phyloP scores from a whole-genome alignment of 148 eudicot genomes.

The Gaultheria prostrata region DNA sequence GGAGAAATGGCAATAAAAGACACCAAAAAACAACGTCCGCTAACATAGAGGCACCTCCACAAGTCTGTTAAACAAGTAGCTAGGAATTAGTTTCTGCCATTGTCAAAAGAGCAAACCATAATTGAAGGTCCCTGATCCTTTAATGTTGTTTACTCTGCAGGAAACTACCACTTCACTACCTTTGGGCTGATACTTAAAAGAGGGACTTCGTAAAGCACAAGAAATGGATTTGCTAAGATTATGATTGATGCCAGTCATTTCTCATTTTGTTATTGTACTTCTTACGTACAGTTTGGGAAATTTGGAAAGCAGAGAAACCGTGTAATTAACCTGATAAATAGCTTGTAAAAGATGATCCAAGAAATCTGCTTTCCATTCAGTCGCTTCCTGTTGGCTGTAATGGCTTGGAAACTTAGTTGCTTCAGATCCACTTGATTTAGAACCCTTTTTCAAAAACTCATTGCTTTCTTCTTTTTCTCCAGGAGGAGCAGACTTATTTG shows the following conservation, averaged over 20 bases:
- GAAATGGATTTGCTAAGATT: background rate
- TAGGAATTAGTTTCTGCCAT: constrained; percentile 1
- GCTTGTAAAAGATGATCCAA: constrained; percentile 49
- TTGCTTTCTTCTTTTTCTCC: constrained; percentile 29
- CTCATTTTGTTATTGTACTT: background rate
- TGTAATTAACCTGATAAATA: constrained; percentile 60
- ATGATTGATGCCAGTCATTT: background rate
- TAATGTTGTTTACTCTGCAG: background rate
- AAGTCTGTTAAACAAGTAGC: constrained; percentile 46
- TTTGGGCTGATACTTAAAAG: background rate
- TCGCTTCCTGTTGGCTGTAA: constrained; percentile 6
- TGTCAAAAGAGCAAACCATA: background rate
- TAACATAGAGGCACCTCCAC: constrained; percentile 74
- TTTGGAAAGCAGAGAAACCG: background rate
- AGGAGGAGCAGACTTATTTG: constrained; percentile 23
- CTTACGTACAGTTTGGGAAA: background rate
- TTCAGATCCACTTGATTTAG: constrained; percentile 8
- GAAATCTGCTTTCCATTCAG: constrained; percentile 34
- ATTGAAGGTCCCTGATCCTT: background rate
- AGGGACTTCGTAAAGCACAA: background rate
- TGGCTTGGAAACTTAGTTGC: constrained; percentile 18
- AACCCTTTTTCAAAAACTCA: constrained; percentile 34
- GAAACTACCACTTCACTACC: background rate
- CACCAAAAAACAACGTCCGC: constrained; percentile 87
- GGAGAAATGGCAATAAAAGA: constrained; percentile 58